phyloP scores from a whole-genome alignment of 768 basidiomycete genomes.

The Phanerochaete carnosa region DNA sequence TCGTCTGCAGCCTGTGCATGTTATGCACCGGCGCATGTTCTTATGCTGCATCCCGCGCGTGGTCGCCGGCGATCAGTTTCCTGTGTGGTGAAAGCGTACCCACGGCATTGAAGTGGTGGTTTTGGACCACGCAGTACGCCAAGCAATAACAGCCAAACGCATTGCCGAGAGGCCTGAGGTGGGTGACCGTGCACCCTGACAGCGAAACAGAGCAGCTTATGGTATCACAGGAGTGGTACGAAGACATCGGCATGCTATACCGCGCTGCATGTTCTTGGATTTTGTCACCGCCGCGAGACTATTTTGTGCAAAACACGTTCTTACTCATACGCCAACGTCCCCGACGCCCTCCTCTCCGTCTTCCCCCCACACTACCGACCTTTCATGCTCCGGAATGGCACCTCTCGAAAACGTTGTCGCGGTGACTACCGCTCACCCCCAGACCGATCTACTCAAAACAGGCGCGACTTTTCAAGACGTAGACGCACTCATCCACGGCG shows the following conservation, averaged over 20 bases:
- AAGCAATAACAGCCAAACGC: conserved; percentile 51
- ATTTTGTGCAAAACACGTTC: too few relatives aligned
- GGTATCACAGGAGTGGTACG: conserved; percentile 48
- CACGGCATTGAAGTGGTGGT: conserved; percentile 47
- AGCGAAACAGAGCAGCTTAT: conserved; percentile 5
- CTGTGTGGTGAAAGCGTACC: conserved; percentile 45
- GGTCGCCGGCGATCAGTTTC: conserved; percentile 26
- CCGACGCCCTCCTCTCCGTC: neutral
- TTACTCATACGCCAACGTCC: too few relatives aligned
- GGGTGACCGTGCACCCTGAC: conserved; percentile 6
- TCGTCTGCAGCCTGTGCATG: neutral
- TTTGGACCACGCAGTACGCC: conserved; percentile 46
- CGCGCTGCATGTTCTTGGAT: too few relatives aligned
- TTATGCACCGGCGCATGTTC: conserved; percentile 61
- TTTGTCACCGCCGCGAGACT: too few relatives aligned
- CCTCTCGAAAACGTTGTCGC: neutral
- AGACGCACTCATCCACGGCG: neutral
- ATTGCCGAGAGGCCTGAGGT: conserved; percentile 56
- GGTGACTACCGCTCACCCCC: neutral
- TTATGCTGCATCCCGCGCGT: conserved; percentile 62
- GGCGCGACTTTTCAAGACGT: neutral
- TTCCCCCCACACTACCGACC: neutral
- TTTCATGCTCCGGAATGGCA: neutral
- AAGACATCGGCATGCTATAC: conserved; percentile 71
- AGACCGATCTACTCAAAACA: neutral